Evolutionary conservation across 2,329 filamentous ascomycete genomes (phyloP).

Genomic region (Penicillium sp.): DNA sequence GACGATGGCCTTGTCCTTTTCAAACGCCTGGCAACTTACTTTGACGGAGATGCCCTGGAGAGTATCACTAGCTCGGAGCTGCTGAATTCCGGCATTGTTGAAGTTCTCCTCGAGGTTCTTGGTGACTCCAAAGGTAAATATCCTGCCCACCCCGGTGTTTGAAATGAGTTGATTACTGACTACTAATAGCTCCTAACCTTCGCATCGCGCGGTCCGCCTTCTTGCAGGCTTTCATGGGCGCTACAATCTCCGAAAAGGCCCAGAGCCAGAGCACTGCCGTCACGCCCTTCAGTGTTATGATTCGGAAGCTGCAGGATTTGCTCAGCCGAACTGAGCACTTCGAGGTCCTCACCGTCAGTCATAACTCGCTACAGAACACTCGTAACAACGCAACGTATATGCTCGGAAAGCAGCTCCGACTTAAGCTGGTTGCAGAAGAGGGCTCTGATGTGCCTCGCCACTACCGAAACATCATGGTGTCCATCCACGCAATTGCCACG

Average conservation of each 20-base stretch:
- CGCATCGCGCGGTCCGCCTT: slow-evolving; percentile 77
- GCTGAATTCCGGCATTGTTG: slow-evolving; percentile 86
- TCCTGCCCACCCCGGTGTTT: slow-evolving; percentile 39
- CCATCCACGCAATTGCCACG: slow-evolving; percentile 96
- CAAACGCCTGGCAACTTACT: slow-evolving; percentile 75
- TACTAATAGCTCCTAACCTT: slow-evolving; percentile 25
- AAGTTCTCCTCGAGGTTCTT: slow-evolving; percentile 80
- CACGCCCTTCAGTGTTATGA: slow-evolving; percentile 86
- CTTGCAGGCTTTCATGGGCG: slow-evolving; percentile 88
- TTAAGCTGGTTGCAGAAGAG: slow-evolving; percentile 83
- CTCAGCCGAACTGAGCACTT: slow-evolving; percentile 97
- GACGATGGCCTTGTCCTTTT: slow-evolving; percentile 70
- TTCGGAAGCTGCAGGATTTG: slow-evolving; percentile 93
- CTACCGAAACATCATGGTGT: slow-evolving; percentile 96
- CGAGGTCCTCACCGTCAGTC: slow-evolving; percentile 93
- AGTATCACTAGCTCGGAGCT: slow-evolving; percentile 96
- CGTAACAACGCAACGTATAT: slow-evolving; percentile 91
- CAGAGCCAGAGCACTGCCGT: slow-evolving; percentile 68
- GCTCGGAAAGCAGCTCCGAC: slow-evolving; percentile 91
- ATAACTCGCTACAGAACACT: slow-evolving; percentile 87
- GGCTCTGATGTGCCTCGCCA: slow-evolving; percentile 85
- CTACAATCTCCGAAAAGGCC: slow-evolving; percentile 63
- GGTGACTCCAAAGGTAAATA: slow-evolving; percentile 58
- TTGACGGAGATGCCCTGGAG: slow-evolving; percentile 84
- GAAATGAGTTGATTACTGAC: neutral